A percentile compares a stretch with the other conserved stretches of the same genome.
Conservation (phyloP, 1,139 yeast genomes). For the Yamadazyma pseudoaaseri region DNA sequence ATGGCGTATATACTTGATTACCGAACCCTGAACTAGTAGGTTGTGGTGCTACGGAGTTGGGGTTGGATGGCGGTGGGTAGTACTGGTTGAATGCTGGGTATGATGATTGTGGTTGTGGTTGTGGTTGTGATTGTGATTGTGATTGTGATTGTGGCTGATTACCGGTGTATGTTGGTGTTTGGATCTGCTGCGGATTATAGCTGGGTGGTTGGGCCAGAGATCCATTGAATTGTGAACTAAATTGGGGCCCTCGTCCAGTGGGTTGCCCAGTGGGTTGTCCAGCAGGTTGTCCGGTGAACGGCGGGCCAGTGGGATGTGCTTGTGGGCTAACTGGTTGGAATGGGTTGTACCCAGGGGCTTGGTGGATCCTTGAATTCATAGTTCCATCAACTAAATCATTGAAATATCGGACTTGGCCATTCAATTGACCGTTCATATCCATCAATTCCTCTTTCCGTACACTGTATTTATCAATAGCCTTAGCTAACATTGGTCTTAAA, state of each 20-base stretch:
- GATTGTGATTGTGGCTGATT: too few relatives aligned
- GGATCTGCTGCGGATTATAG: too few relatives aligned
- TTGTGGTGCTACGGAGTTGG: not conserved
- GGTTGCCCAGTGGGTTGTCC: too few relatives aligned
- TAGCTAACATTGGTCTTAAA: conserved; percentile 70
- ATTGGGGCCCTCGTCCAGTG: too few relatives aligned
- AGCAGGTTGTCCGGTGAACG: not conserved
- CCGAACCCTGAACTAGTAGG: not conserved
- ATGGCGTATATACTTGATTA: not conserved
- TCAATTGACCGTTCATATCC: conserved; percentile 67
- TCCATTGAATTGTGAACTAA: too few relatives aligned
- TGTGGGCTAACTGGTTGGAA: too few relatives aligned
- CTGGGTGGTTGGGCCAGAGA: too few relatives aligned
- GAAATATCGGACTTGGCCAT: conserved; percentile 64
- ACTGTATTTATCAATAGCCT: conserved; percentile 71
- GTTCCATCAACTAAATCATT: conserved; percentile 65
- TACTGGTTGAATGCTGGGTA: not conserved
- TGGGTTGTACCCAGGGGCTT: not conserved
- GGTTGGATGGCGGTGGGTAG: conserved; percentile 1
- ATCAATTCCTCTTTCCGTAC: conserved; percentile 72
- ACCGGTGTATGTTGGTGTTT: too few relatives aligned
- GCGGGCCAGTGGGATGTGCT: conserved; percentile 4
- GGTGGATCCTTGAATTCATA: conserved; percentile 23
- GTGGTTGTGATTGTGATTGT: too few relatives aligned
- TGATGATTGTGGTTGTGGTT: too few relatives aligned